Conservation (phyloP, 495 filamentous ascomycete species). For the Pyronema domesticum region DNA sequence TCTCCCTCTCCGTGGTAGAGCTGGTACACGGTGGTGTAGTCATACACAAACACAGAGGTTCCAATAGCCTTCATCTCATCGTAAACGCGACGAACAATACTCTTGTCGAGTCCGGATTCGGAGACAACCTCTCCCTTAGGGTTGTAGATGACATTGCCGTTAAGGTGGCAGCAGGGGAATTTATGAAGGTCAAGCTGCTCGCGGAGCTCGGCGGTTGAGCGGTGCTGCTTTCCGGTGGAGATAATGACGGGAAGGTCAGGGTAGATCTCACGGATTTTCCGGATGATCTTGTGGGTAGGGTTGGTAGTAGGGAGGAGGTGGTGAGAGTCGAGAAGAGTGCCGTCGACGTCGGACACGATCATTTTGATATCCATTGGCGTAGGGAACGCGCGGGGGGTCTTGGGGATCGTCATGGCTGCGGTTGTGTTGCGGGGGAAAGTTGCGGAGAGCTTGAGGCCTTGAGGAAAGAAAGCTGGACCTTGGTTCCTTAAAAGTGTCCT, state of each 20-base stretch:
- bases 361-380: constrained; percentile 1
- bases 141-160: constrained; percentile 3
- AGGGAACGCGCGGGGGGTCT: not conserved
- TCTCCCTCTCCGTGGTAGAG: not conserved
- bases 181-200: not conserved
- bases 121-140: not conserved
- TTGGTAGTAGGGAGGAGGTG: constrained; percentile 5
- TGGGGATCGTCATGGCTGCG: not conserved
- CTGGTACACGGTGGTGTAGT: constrained; percentile 4
- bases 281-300: constrained; percentile 1
- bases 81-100: not conserved
- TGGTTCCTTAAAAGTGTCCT: not conserved
- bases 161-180: constrained; percentile 4
- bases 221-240: constrained; percentile 5
- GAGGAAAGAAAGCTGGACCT: not conserved
- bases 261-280: not conserved
- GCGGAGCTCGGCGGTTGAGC: constrained; percentile 4
- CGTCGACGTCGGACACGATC: constrained; percentile 7
- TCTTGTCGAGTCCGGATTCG: not conserved
- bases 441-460: not conserved
- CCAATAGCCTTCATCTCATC: not conserved
- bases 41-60: constrained; percentile 1
- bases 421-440: not conserved
- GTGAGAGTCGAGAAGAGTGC: constrained; percentile 1
- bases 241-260: constrained; percentile 4